These are phyloP conservation scores for Plicaturopsis crispa DNA, from an alignment of 768 basidiomycete species.

Conservation along the genomic window DNA sequence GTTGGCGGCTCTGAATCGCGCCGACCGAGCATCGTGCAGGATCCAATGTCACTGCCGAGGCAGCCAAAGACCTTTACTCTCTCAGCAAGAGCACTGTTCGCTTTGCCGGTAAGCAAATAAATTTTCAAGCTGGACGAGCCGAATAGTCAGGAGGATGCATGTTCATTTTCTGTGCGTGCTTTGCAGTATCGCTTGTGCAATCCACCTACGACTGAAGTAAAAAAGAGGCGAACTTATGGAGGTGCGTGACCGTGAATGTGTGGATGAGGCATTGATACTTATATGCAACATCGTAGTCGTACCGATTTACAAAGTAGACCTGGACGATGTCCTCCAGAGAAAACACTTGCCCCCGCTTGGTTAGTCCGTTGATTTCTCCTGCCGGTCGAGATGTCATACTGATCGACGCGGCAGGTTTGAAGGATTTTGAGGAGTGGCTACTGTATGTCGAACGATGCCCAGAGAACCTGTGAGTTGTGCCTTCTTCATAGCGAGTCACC, in stretches of 20 bases:
- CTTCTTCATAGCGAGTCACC: neutral
- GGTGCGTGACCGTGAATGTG: conserved; percentile 22
- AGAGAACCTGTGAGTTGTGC: conserved; percentile 57
- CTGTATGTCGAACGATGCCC: conserved; percentile 70
- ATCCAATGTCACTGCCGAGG: too few species aligned
- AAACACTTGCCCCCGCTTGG: conserved; percentile 76
- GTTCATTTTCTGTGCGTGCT: neutral
- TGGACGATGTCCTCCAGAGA: conserved; percentile 71
- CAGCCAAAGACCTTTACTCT: conserved; percentile 26
- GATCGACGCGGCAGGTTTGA: conserved; percentile 38
- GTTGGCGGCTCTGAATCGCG: too few species aligned
- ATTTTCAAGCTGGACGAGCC: too few species aligned
- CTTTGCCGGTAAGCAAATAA: conserved; percentile 30
- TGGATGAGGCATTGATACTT: conserved; percentile 2
- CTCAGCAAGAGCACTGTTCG: conserved; percentile 23
- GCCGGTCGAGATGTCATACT: conserved; percentile 2
- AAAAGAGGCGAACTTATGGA: conserved; percentile 60
- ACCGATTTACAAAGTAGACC: conserved; percentile 55
- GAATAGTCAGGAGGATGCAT: neutral
- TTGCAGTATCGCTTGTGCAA: conserved; percentile 47
- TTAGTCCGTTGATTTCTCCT: conserved; percentile 14
- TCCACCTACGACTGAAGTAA: conserved; percentile 59
- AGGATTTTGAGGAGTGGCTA: conserved; percentile 76
- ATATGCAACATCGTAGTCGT: conserved; percentile 36
- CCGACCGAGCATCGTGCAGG: too few species aligned